These are phyloP conservation scores for Phytophthora agathidicida DNA, from an alignment of 352 stramenopile species.

Conservation along the genomic window DNA sequence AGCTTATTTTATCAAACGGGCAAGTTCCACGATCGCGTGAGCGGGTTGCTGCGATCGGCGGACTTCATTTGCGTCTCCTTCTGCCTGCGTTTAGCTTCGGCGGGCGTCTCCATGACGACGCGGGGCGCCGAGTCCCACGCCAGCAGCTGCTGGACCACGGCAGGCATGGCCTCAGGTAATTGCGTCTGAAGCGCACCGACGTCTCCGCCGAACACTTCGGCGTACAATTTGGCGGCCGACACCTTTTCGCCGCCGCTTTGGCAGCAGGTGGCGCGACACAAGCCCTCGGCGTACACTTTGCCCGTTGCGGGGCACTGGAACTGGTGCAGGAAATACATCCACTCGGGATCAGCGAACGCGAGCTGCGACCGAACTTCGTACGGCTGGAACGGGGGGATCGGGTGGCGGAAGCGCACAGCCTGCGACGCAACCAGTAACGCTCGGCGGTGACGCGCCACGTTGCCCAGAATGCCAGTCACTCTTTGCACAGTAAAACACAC, in stretches of 20 bases:
- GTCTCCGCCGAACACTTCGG: constrained; percentile 32
- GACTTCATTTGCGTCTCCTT: constrained; percentile 15
- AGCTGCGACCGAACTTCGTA: constrained; percentile 67
- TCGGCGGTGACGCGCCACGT: constrained; percentile 56
- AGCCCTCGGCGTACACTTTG: constrained; percentile 63
- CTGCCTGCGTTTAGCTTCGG: constrained; percentile 20
- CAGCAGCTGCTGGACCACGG: constrained; percentile 49
- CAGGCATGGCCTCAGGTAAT: constrained; percentile 41
- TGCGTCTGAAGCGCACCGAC: constrained; percentile 6
- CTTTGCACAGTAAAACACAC: constrained; percentile 21
- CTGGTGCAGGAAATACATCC: constrained; percentile 66
- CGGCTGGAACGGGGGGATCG: constrained; percentile 57
- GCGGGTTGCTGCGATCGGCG: not conserved
- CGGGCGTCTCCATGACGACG: constrained; percentile 31
- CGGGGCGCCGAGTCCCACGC: constrained; percentile 44
- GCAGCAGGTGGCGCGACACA: constrained; percentile 45
- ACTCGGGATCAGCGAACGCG: constrained; percentile 52
- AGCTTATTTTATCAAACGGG: constrained; percentile 27
- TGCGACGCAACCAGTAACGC: constrained; percentile 70
- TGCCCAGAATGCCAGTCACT: constrained; percentile 51
- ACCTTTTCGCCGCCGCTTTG: constrained; percentile 22
- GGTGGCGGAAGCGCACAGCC: constrained; percentile 57
- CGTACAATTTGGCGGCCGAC: constrained; percentile 33
- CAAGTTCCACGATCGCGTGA: constrained; percentile 44
- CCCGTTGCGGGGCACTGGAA: constrained; percentile 66